Evolutionary conservation across 176 grass and related monocot species (phyloP).

Genomic region (Musa beccarii): DNA sequence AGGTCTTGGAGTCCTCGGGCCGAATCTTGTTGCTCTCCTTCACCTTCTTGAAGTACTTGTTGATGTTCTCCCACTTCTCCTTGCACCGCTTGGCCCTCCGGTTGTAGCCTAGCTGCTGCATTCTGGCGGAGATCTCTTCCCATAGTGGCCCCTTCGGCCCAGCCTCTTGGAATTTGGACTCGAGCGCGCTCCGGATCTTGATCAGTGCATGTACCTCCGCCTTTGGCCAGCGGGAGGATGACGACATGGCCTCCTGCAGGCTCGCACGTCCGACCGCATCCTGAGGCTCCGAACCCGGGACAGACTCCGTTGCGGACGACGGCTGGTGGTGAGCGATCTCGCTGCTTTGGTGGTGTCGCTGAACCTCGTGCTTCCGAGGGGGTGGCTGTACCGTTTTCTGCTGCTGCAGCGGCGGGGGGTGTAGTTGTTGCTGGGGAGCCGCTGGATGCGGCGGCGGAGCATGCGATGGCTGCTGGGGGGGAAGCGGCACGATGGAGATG

Average conservation of each 20-base stretch:
- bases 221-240: constrained; percentile 81
- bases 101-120: constrained; percentile 72
- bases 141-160: constrained; percentile 61
- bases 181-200: constrained; percentile 52
- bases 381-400: constrained; percentile 1
- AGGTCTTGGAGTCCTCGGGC: constrained; percentile 77
- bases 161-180: constrained; percentile 39
- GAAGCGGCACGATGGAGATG: constrained; percentile 8
- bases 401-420: constrained; percentile 13
- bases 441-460: neutral
- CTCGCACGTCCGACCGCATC: constrained; percentile 5
- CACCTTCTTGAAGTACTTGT: constrained; percentile 96
- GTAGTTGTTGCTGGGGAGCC: neutral
- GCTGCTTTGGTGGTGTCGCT: neutral
- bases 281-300: constrained; percentile 24
- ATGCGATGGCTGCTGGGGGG: constrained; percentile 9
- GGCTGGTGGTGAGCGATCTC: constrained; percentile 18
- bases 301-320: constrained; percentile 6
- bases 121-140: constrained; percentile 74
- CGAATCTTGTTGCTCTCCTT: constrained; percentile 82
- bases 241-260: constrained; percentile 22
- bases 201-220: constrained; percentile 76
- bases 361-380: constrained; percentile 13
- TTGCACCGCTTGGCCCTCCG: constrained; percentile 78
- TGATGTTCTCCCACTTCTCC: constrained; percentile 98